Base-by-base conservation (phyloP, 2,329 filamentous ascomycete genomes). In the Cytospora schulzeri region DNA sequence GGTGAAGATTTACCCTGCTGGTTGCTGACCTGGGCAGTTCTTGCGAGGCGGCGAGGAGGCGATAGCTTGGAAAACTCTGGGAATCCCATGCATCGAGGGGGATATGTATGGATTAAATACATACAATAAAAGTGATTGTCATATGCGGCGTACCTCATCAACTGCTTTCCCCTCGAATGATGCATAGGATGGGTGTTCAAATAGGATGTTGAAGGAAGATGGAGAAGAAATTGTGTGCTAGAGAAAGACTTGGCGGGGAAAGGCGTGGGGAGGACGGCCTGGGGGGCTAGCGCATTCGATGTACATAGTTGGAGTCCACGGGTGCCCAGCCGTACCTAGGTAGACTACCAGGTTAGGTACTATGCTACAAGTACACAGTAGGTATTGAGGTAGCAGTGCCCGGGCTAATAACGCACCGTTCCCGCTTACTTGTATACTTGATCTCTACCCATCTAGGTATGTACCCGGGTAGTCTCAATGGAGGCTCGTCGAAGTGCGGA, bases 221-320 rank as follows among this genome's bases (percentile, higher is more conserved):
- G 45, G 59, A 33, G 35, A 33, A 61, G 51, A 8, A 50, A 14
- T 4, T 7, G 8, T 9, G n/a, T 48, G 45, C 45, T 48, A 24
- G 45, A 48, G 45, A 48, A 24, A 48, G 35, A 56, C 52, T 56
- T 29, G 60, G 55, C 60, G 48, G 60, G 52, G 60, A 51, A 62
- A 56, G 51, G 52, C 60, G 60, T 62, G 60, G 60, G 60, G 60
- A 62, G 38, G 28, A n/a, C 24, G 52, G 33, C 28, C 29, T 22
- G 60, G 38, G 45, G 51, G 17, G n/a, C n/a, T 48, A 48, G 38
- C 38, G 38, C 45, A 4, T 2, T 22, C 17, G 14, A 22, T 7
- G 31, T 33, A 33, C 31, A n/a, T n/a, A n/a, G n/a, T n/a, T n/a
- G n/a, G n/a, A n/a, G n/a, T n/a, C n/a, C n/a, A n/a, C n/a, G n/a